Evolutionary conservation across 108 stramenopile species (phyloP).

Genomic region (Skeletonema potamos): DNA sequence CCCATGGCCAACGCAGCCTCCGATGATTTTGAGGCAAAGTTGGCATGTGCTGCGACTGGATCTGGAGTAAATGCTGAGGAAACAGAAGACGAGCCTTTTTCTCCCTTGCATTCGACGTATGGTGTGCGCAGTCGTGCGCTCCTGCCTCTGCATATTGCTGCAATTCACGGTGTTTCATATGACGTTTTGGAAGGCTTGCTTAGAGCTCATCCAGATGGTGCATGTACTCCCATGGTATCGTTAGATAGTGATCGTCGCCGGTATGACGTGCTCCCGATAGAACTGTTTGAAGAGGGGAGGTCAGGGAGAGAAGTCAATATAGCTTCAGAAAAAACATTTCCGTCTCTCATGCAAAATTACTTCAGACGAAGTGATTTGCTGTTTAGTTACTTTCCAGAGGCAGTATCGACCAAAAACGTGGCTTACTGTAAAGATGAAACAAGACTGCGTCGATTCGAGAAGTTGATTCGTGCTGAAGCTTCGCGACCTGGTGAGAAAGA

Average conservation of each 20-base stretch:
- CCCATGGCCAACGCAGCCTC: constrained; percentile 8
- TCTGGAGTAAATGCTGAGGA: not conserved
- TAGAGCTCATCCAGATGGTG: constrained; percentile 43
- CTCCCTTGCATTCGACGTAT: constrained; percentile 4
- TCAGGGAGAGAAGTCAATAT: constrained; percentile 30
- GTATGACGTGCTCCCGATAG: constrained; percentile 13
- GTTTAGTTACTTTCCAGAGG: constrained; percentile 43
- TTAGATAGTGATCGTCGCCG: not conserved
- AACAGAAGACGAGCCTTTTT: not conserved
- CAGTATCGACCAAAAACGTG: constrained; percentile 6
- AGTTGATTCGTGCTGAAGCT: constrained; percentile 30
- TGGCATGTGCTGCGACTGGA: constrained; percentile 29
- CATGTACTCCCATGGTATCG: constrained; percentile 19
- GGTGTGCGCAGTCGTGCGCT: not conserved
- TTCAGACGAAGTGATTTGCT: constrained; percentile 33
- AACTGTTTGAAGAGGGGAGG: constrained; percentile 42
- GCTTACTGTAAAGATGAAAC: constrained; percentile 19
- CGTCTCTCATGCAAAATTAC: constrained; percentile 9
- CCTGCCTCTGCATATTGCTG: constrained; percentile 45
- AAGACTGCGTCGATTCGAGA: constrained; percentile 28
- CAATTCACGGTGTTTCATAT: constrained; percentile 30
- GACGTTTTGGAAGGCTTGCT: constrained; percentile 35
- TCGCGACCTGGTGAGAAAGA: not conserved
- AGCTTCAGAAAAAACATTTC: constrained; percentile 6
- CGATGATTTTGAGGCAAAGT: constrained; percentile 9